A percentile compares a stretch with the other conserved stretches of the same genome.
These are phyloP conservation scores for Plasmodium coatneyi DNA, from an alignment of 169 alveolate species.

Conservation along the genomic window DNA sequence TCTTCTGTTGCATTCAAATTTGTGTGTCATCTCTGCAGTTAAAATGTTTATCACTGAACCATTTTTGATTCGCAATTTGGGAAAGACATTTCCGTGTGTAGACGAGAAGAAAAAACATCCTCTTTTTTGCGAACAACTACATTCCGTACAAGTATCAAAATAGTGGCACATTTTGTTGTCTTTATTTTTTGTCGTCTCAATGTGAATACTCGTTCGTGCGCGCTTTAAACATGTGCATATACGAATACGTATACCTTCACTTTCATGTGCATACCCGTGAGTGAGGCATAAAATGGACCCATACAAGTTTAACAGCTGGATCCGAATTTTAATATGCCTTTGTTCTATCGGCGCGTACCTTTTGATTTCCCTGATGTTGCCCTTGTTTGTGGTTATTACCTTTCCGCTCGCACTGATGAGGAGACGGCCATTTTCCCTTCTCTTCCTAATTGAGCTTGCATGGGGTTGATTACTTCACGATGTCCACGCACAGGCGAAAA, in stretches of 20 bases:
- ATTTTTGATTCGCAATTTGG: background rate
- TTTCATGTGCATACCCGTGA: background rate
- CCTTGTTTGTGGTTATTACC: slow-evolving; percentile 25
- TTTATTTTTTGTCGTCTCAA: background rate
- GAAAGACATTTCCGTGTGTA: background rate
- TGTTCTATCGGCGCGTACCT: slow-evolving; percentile 57
- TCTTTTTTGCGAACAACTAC: background rate
- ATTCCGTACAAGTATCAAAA: background rate
- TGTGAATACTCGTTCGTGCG: background rate
- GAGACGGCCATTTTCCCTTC: background rate
- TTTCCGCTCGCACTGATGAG: background rate
- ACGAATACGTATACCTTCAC: background rate
- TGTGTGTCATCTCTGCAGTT: background rate
- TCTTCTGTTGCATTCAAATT: background rate
- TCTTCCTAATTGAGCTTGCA: background rate
- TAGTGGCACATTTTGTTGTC: background rate
- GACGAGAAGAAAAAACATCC: background rate
- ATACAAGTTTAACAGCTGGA: slow-evolving; percentile 69
- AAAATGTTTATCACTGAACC: background rate
- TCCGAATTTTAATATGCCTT: slow-evolving; percentile 42
- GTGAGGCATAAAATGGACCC: slow-evolving; percentile 52
- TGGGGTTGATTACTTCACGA: background rate
- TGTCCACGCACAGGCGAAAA: background rate
- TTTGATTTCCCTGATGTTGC: slow-evolving; percentile 52
- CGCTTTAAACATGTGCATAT: background rate